These are phyloP conservation scores for Kwoniella europaea DNA, from an alignment of 768 basidiomycete genomes.

Conservation along the genomic window DNA sequence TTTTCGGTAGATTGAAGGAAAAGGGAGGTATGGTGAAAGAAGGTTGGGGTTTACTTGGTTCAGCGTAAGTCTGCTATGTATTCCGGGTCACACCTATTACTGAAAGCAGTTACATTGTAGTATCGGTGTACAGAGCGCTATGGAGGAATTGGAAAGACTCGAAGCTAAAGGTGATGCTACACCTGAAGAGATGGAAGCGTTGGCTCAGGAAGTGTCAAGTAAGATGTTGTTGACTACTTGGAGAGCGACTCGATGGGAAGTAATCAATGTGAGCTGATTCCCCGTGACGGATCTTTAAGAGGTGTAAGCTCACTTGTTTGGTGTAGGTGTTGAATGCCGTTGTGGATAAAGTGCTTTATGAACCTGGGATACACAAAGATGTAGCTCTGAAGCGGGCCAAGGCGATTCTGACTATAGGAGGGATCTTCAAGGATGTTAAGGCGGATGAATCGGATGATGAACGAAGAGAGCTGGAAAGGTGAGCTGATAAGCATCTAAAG, in stretches of 20 bases:
- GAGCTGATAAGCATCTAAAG: constrained; percentile 40
- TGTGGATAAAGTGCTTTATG: constrained; percentile 82
- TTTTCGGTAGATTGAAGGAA: constrained; percentile 92
- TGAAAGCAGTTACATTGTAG: constrained; percentile 52
- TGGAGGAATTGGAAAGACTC: constrained; percentile 89
- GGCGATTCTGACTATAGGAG: constrained; percentile 85
- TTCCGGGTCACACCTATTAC: no score
- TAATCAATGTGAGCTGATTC: constrained; percentile 76
- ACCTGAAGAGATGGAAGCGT: constrained; percentile 80
- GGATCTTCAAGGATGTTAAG: constrained; percentile 79
- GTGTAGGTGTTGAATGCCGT: constrained; percentile 62
- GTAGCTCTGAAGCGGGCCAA: constrained; percentile 82
- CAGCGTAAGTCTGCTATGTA: constrained; percentile 70
- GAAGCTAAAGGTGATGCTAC: constrained; percentile 85
- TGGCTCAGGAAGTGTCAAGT: constrained; percentile 92
- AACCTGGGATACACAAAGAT: constrained; percentile 72
- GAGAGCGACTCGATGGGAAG: constrained; percentile 95
- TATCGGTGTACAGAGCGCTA: constrained; percentile 75
- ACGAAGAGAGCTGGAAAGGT: constrained; percentile 91
- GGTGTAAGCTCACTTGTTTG: no score
- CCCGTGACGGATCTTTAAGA: background rate
- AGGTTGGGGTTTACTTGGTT: constrained; percentile 93
- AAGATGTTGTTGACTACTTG: constrained; percentile 97
- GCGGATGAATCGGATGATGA: constrained; percentile 94
- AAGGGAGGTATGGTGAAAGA: constrained; percentile 92